A percentile compares a stretch with the other conserved stretches of the same genome.
These are phyloP conservation scores for Echinosophora koreensis DNA, from an alignment of 306 rosid genomes.

Conservation along the genomic window DNA sequence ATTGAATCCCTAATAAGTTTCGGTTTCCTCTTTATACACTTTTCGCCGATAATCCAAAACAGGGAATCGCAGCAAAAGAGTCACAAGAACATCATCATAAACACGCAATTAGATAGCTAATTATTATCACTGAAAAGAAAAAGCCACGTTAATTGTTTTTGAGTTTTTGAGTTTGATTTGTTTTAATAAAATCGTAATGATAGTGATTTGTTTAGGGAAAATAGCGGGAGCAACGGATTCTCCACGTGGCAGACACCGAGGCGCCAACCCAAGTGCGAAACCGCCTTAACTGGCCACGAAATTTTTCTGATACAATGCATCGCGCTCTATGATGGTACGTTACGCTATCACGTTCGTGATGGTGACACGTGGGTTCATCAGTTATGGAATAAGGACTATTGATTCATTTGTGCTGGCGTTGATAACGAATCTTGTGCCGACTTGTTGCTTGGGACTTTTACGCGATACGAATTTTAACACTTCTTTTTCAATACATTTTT, in stretches of 20 bases:
- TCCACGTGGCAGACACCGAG: slow-evolving; percentile 68
- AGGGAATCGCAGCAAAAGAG: neutral
- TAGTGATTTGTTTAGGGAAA: neutral
- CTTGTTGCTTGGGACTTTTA: neutral
- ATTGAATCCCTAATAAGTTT: slow-evolving; percentile 45
- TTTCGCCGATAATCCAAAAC: neutral
- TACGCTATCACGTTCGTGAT: neutral
- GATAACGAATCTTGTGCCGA: slow-evolving; percentile 1
- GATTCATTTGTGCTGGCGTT: slow-evolving; percentile 7
- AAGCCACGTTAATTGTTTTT: slow-evolving; percentile 29
- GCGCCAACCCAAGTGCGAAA: slow-evolving; percentile 43
- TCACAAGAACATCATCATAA: neutral
- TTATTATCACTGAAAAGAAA: slow-evolving; percentile 19
- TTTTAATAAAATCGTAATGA: neutral
- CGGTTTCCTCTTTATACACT: neutral
- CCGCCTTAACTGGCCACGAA: slow-evolving; percentile 43
- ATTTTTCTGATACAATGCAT: neutral
- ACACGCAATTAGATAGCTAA: slow-evolving; percentile 21
- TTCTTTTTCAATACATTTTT: too few relatives aligned
- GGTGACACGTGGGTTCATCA: slow-evolving; percentile 32
- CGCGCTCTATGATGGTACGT: slow-evolving; percentile 14
- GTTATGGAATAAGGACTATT: neutral
- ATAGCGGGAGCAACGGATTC: slow-evolving; percentile 54
- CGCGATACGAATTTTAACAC: too few relatives aligned
- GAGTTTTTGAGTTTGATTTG: too few relatives aligned